phyloP scores from a whole-genome alignment of 164 flowering plant genomes.

The Dillenia suffruticosa region DNA sequence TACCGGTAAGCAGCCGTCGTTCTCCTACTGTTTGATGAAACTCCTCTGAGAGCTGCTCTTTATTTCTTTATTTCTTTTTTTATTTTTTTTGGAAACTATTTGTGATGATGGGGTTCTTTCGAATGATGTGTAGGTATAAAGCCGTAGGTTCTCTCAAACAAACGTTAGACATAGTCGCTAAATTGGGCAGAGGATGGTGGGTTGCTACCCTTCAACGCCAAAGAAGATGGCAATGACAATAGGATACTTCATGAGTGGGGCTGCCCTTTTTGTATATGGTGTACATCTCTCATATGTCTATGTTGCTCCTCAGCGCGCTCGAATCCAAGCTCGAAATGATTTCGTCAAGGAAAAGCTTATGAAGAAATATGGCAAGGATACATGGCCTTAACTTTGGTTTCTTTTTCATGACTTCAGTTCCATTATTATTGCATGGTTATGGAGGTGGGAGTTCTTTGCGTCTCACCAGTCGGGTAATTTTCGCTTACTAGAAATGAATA shows the following conservation, averaged over 20 bases:
- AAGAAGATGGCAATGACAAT: slow-evolving; percentile 36
- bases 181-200: slow-evolving; percentile 25
- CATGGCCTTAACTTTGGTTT: background rate
- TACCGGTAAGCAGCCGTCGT: too few relatives aligned
- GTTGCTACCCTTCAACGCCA: slow-evolving; percentile 56
- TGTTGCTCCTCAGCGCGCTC: slow-evolving; percentile 68
- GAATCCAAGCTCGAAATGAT: slow-evolving; percentile 59
- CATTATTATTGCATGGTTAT: too few relatives aligned
- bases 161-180: background rate
- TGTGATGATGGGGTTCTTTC: too few relatives aligned
- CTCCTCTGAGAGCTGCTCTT: too few relatives aligned
- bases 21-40: too few relatives aligned
- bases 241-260: slow-evolving; percentile 41
- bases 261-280: slow-evolving; percentile 42
- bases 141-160: background rate
- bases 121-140: too few relatives aligned
- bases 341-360: slow-evolving; percentile 45
- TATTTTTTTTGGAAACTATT: too few relatives aligned
- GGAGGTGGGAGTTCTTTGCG: too few relatives aligned
- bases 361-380: slow-evolving; percentile 38
- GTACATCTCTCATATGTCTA: slow-evolving; percentile 49
- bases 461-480: too few relatives aligned
- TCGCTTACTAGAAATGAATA: too few relatives aligned
- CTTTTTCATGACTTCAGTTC: too few relatives aligned
- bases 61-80: too few relatives aligned